Base-by-base conservation (phyloP, 2,329 filamentous ascomycete genomes). In the Raffaelea ambrosiae region DNA sequence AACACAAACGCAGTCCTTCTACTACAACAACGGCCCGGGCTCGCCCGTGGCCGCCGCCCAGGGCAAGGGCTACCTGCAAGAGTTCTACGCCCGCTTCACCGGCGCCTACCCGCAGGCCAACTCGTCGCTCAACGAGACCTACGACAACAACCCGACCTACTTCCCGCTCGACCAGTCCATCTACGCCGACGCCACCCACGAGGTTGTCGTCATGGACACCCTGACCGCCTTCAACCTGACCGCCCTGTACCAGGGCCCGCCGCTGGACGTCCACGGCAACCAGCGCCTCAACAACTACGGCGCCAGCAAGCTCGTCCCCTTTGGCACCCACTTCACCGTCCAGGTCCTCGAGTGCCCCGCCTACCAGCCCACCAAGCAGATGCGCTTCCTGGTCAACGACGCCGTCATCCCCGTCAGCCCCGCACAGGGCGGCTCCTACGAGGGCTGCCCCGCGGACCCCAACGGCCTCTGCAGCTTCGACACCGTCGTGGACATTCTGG, bases 151-250 rank as follows among this genome's bases (percentile, higher is more conserved):
- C 13, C 56, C 60, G 1, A 69, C 66, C 1, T 70, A 61, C 57
- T 70, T 70, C 53, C 66, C 67, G 2, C 61, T 70, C 9, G 61
- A 66, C 48, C 66, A 71, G 53, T 66, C 63, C 39, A 68, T 70
- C 47, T 69, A 65, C 44, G 62, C 62, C 18, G 62, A 69, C 43
- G 67, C 67, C 14, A 70, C 67, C 5, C 67, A 70, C 51, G 67
- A 70, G 53, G 67, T 69, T 9, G 60, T 63, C 19, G 57, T 63
- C 10, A 51, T 63, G 5, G 58, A 63, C 41, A 52, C 57, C 8
- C 55, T 63, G 11, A 59, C 53, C 5, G 61, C 61, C 8, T 63
- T 63, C 50, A 63, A 63, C 52, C 51, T 63, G 26, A 59, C 59
- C 7, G 56, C 59, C 5, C 38, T 63, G 14, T 63, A 61, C 49